Evolutionary conservation across 495 filamentous ascomycete genomes (phyloP).

Genomic region (Aspergillus asperescens): DNA sequence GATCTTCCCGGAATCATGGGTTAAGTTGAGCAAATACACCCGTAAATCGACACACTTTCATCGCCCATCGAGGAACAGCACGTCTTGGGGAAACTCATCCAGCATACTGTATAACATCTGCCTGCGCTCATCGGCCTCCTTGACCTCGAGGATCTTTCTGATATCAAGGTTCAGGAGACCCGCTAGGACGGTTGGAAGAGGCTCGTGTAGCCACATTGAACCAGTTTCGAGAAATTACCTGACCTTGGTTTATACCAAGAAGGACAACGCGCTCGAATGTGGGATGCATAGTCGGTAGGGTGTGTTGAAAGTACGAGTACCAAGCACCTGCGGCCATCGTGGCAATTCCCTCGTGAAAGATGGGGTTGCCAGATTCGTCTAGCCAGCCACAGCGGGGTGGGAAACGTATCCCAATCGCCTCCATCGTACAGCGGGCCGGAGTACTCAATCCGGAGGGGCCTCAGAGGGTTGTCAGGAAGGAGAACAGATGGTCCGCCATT

Average conservation of each 20-base stretch:
- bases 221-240: neutral
- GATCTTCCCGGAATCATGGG: neutral
- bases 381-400: neutral
- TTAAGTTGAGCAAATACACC: neutral
- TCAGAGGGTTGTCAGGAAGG: neutral
- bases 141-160: neutral
- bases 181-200: neutral
- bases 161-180: neutral
- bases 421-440: neutral
- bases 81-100: neutral
- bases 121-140: neutral
- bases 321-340: neutral
- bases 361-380: neutral
- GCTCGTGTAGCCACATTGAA: neutral
- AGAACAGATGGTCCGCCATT: neutral
- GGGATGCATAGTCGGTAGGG: neutral
- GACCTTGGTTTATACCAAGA: neutral
- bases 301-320: neutral
- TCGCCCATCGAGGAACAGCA: neutral
- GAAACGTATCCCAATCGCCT: neutral
- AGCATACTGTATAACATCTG: neutral
- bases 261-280: neutral
- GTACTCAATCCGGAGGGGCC: neutral
- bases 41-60: neutral
- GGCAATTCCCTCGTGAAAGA: neutral